Base-by-base conservation (phyloP, 805 yeast genomes). In the Kluyveromyces wickerhamii region DNA sequence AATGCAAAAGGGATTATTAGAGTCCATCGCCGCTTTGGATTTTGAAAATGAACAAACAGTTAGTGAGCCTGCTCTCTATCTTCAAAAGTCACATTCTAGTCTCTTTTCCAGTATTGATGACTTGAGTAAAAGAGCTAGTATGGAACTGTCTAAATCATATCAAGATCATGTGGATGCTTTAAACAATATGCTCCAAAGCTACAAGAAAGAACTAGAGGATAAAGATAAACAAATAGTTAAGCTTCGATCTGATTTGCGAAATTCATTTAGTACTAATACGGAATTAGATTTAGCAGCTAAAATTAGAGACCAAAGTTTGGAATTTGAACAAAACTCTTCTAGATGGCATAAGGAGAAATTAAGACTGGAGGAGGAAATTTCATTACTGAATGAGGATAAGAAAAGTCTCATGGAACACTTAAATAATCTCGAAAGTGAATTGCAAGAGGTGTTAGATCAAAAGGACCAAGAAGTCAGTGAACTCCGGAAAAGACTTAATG, bases 381-480 rank as follows among this genome's bases (percentile, higher is more conserved):
- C 29, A 9, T 22, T 8, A 16, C 25, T 35, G 10, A 23, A 19
- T n/a, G 5, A 12, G 6, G 39, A 22, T 13, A 35, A 21, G 10
- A 22, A 31, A 16, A 28, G 17, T 10, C 11, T 23, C 9, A 5
- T 21, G 4, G 8, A 15, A 10, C 17, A 36, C 2, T 27, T 40
- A 9, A 45, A 39, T 26, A 32, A 35, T 11, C 39, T 43, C 15
- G 61, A 53, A 37, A 36, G 40, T 6, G 41, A 51, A 12, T 25
- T 45, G 12, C 40, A 41, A 9, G 36, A 30, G 24, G 50, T 51
- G 45, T 42, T 41, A 29, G 45, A 39, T 34, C 48, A 47, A 18
- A 41, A 46, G 24, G 51, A 51, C 9, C 58, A 54, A 31, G 53
- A 49, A 17, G 36, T 54, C 7, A 55, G 48, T 17, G 46, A 51